phyloP scores from a whole-genome alignment of 2,329 filamentous ascomycete genomes.

The Nakataea oryzae region DNA sequence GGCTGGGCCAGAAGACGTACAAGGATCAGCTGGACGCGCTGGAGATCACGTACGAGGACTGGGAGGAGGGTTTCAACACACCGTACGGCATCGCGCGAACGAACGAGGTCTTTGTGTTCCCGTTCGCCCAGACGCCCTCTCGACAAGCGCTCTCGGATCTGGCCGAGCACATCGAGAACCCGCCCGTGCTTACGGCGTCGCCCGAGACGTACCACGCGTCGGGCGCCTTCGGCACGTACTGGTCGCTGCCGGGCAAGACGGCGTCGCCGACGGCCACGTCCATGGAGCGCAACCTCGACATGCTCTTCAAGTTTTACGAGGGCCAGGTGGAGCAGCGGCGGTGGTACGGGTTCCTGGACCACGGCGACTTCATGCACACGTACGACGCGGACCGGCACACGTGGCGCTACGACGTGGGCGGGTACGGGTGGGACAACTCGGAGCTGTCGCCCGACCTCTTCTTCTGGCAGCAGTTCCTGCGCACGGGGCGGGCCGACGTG shows the following conservation, averaged over 20 bases:
- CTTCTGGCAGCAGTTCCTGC: slow-evolving; percentile 53
- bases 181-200: slow-evolving; percentile 38
- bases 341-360: slow-evolving; percentile 55
- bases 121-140: slow-evolving; percentile 40
- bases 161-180: slow-evolving; percentile 34
- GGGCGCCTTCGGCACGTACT: slow-evolving; percentile 43
- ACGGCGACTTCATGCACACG: slow-evolving; percentile 53
- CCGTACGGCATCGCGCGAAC: slow-evolving; percentile 48
- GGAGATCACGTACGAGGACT: slow-evolving; percentile 55
- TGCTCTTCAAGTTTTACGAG: slow-evolving; percentile 45
- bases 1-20: slow-evolving; percentile 43
- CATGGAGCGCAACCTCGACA: slow-evolving; percentile 43
- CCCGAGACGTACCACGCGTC: slow-evolving; percentile 39
- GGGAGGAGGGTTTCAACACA: slow-evolving; percentile 41
- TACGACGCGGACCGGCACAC: slow-evolving; percentile 48
- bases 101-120: slow-evolving; percentile 43
- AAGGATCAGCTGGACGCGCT: slow-evolving; percentile 47
- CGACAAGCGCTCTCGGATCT: slow-evolving; percentile 20
- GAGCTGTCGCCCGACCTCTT: slow-evolving; percentile 53
- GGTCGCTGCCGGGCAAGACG: slow-evolving; percentile 28
- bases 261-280: slow-evolving; percentile 14
- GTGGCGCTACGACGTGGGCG: slow-evolving; percentile 54
- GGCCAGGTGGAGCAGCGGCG: slow-evolving; percentile 42
- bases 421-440: slow-evolving; percentile 56
- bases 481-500: slow-evolving; percentile 44